Percentiles rank a stretch among this genome's conserved stretches.
Evolutionary conservation across 345 rosid species (phyloP).

Genomic region (Eucalyptus microcorys): DNA sequence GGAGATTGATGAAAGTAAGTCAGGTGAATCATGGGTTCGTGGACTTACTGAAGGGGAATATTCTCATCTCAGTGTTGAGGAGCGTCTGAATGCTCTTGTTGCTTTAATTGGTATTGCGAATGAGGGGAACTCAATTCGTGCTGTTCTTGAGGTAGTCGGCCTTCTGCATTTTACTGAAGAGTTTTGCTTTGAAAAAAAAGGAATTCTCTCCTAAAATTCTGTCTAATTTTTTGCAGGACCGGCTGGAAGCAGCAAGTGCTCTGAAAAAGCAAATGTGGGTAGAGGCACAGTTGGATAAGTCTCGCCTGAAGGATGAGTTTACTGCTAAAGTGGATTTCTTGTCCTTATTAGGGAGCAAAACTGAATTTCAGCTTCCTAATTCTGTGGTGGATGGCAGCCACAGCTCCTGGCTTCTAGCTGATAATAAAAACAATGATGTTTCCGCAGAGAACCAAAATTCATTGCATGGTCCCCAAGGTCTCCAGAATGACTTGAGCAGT

Average conservation of each 20-base stretch:
- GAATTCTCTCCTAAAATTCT: background rate
- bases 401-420: constrained; percentile 25
- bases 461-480: constrained; percentile 20
- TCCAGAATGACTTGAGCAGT: constrained; percentile 30
- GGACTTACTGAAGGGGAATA: constrained; percentile 96
- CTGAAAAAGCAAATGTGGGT: constrained; percentile 99
- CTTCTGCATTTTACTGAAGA: background rate
- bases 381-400: constrained; percentile 27
- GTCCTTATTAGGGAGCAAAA: constrained; percentile 26
- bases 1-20: constrained; percentile 71
- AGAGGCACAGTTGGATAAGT: constrained; percentile 88
- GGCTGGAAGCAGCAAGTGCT: constrained; percentile 94
- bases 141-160: constrained; percentile 73
- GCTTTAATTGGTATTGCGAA: constrained; percentile 75
- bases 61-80: constrained; percentile 90
- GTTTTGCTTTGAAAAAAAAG: background rate
- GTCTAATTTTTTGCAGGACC: constrained; percentile 45
- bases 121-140: constrained; percentile 89
- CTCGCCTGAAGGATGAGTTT: constrained; percentile 68
- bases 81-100: constrained; percentile 86
- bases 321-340: constrained; percentile 41
- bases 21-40: constrained; percentile 83
- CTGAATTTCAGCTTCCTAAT: constrained; percentile 30
- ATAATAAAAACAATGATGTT: constrained; percentile 24
- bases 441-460: constrained; percentile 51